These are phyloP conservation scores for Metschnikowia vanudenii DNA, from an alignment of 805 yeast species.

Conservation along the genomic window DNA sequence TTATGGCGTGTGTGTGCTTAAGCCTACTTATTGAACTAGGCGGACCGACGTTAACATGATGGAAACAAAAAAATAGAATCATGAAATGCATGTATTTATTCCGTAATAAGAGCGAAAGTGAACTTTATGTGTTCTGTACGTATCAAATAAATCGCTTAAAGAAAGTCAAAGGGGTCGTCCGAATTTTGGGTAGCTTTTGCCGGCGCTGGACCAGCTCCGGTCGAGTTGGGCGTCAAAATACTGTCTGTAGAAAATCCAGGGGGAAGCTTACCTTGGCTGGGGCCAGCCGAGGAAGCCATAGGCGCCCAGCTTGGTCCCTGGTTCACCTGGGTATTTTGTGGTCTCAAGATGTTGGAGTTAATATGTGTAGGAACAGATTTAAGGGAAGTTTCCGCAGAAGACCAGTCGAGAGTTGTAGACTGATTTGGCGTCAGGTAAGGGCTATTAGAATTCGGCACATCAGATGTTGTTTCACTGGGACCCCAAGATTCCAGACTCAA, in stretches of 20 bases:
- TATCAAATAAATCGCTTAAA: constrained; percentile 4
- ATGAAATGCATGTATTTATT: constrained; percentile 16
- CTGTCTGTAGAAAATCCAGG: constrained; percentile 32
- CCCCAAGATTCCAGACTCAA: constrained; percentile 2
- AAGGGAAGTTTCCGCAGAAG: constrained; percentile 6
- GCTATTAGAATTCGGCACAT: neutral
- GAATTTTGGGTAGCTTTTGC: neutral
- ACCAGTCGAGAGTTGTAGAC: constrained; percentile 7
- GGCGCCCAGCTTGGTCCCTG: constrained; percentile 7
- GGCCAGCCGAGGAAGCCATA: constrained; percentile 5
- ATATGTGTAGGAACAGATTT: constrained; percentile 2
- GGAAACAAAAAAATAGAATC: constrained; percentile 11
- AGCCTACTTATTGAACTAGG: no score
- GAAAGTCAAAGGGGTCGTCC: constrained; percentile 18
- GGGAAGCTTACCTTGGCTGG: constrained; percentile 23
- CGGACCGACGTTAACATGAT: neutral
- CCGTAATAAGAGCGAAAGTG: neutral
- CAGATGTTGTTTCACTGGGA: neutral
- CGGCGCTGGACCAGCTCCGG: constrained; percentile 7
- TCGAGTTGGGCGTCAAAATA: constrained; percentile 26
- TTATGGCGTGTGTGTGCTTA: neutral
- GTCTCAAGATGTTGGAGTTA: neutral
- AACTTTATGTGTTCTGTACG: neutral
- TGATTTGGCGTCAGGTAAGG: neutral
- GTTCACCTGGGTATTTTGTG: neutral